These are phyloP conservation scores for Hagleromyces aurorensis DNA, from an alignment of 805 yeast species.

Conservation along the genomic window DNA sequence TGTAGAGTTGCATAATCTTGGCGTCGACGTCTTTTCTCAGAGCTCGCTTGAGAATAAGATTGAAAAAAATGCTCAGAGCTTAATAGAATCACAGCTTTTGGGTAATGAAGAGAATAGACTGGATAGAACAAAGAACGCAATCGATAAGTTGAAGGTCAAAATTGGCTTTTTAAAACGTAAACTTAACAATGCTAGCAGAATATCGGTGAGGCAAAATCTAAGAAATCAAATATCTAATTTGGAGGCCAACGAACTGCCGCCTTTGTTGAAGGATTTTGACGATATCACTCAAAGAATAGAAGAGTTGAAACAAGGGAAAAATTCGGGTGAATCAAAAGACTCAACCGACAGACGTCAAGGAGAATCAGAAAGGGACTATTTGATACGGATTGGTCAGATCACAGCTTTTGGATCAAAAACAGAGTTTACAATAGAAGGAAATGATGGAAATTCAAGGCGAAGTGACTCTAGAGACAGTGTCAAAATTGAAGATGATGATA, in stretches of 20 bases:
- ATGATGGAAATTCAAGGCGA: constrained; percentile 4
- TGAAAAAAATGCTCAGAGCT: constrained; percentile 58
- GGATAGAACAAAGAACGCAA: constrained; percentile 51
- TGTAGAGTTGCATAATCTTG: constrained; percentile 26
- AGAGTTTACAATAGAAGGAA: constrained; percentile 37
- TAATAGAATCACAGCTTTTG: constrained; percentile 50
- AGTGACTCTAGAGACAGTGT: too few relatives aligned
- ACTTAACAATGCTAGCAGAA: constrained; percentile 47
- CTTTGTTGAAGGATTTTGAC: constrained; percentile 48
- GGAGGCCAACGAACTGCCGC: constrained; percentile 42
- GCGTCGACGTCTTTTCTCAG: constrained; percentile 67
- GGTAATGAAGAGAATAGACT: constrained; percentile 72
- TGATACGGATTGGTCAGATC: constrained; percentile 83
- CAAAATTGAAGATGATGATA: constrained; percentile 1
- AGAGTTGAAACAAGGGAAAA: constrained; percentile 19
- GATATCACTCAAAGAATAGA: constrained; percentile 50
- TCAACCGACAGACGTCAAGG: constrained; percentile 40
- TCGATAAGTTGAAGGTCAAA: constrained; percentile 38
- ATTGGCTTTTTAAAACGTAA: constrained; percentile 41
- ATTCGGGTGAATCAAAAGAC: constrained; percentile 7
- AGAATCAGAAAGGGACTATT: constrained; percentile 73
- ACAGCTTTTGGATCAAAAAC: constrained; percentile 82
- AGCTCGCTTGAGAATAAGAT: constrained; percentile 67
- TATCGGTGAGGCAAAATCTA: constrained; percentile 53
- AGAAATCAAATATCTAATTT: constrained; percentile 47